phyloP scores from a whole-genome alignment of 805 yeast genomes.

The Diddensiella caesifluorescens region DNA sequence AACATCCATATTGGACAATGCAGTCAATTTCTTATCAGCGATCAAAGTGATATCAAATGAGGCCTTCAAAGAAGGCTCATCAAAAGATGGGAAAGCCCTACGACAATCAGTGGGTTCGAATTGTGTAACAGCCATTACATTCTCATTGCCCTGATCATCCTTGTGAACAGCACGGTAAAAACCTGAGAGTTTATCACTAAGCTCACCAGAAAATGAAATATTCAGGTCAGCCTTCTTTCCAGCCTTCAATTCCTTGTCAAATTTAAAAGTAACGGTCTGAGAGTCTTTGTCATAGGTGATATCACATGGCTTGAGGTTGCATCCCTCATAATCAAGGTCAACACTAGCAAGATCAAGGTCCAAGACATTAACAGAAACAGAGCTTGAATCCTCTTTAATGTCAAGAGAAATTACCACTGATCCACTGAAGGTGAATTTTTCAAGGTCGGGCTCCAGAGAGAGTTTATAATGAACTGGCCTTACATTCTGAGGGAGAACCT shows the following conservation, averaged over 20 bases:
- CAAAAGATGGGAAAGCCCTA: slow-evolving; percentile 71
- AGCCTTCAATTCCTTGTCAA: slow-evolving; percentile 37
- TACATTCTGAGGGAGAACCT: slow-evolving; percentile 57
- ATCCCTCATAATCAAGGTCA: slow-evolving; percentile 32
- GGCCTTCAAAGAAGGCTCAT: slow-evolving; percentile 68
- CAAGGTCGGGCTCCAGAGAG: slow-evolving; percentile 55
- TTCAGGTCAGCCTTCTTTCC: slow-evolving; percentile 51
- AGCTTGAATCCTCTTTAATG: slow-evolving; percentile 39
- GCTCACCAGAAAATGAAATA: slow-evolving; percentile 49
- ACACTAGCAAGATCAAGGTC: slow-evolving; percentile 58
- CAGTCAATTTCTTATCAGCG: slow-evolving; percentile 48
- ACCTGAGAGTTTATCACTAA: slow-evolving; percentile 69
- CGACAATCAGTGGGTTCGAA: slow-evolving; percentile 78
- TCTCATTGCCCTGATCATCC: slow-evolving; percentile 47
- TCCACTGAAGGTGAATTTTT: slow-evolving; percentile 34
- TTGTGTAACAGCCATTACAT: slow-evolving; percentile 60
- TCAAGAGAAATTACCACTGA: slow-evolving; percentile 40
- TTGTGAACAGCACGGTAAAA: slow-evolving; percentile 61
- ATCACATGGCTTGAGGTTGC: slow-evolving; percentile 29
- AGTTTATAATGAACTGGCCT: slow-evolving; percentile 72
- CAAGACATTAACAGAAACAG: slow-evolving; percentile 51
- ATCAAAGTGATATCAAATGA: slow-evolving; percentile 54
- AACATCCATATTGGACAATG: slow-evolving; percentile 64
- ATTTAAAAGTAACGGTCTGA: slow-evolving; percentile 60
- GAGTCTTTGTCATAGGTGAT: slow-evolving; percentile 42